Conservation (phyloP, 2,329 filamentous ascomycete genomes). For the Juglanconis sp. region DNA sequence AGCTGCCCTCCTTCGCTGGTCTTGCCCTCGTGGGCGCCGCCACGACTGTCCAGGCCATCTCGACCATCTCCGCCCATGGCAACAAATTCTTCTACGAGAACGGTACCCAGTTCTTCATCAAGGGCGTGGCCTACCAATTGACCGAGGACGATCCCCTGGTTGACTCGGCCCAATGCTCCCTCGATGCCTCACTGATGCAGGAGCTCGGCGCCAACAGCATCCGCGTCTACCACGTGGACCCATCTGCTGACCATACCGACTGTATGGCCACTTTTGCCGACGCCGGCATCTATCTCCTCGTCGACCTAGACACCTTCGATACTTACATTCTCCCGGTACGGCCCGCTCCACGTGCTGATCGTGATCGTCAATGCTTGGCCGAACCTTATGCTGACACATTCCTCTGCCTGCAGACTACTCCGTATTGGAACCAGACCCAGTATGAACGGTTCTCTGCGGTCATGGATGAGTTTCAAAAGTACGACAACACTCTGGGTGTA, state of each 20-base stretch:
- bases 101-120: constrained; percentile 50
- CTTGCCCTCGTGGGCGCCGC: constrained; percentile 33
- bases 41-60: constrained; percentile 37
- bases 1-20: constrained; percentile 28
- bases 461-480: constrained; percentile 73
- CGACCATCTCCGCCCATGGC: constrained; percentile 57
- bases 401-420: constrained; percentile 26
- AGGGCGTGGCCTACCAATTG: constrained; percentile 69
- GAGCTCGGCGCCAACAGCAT: constrained; percentile 79
- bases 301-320: constrained; percentile 76
- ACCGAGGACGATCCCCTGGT: constrained; percentile 67
- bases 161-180: constrained; percentile 70
- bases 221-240: constrained; percentile 84
- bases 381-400: constrained; percentile 5
- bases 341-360: constrained; percentile 24
- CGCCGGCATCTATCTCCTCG: constrained; percentile 77
- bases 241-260: constrained; percentile 64
- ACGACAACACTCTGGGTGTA: constrained; percentile 71
- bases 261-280: constrained; percentile 81
- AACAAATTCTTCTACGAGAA: constrained; percentile 78
- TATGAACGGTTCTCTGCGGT: constrained; percentile 65
- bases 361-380: not conserved
- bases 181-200: constrained; percentile 75
- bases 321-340: constrained; percentile 63
- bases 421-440: constrained; percentile 72